Conservation (phyloP, 1,284 basidiomycete species). For the Coniferiporia weirii region DNA sequence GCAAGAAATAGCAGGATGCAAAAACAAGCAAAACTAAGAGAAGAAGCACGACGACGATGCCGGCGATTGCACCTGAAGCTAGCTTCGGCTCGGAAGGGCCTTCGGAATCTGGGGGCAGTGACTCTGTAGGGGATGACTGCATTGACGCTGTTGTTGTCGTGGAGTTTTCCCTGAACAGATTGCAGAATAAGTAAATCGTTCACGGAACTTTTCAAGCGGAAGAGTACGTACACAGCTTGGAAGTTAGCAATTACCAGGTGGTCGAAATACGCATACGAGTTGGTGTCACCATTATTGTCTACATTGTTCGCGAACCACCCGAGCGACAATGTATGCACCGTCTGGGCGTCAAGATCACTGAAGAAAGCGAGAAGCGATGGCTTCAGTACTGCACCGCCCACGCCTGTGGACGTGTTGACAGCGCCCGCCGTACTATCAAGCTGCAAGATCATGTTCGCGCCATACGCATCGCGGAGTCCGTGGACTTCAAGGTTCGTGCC, state of each 20-base stretch:
- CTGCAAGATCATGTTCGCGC: slow-evolving; percentile 15
- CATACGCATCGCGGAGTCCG: slow-evolving; percentile 8
- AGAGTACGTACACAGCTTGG: slow-evolving; percentile 7
- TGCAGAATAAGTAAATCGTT: background rate
- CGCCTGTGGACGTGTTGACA: slow-evolving; percentile 9
- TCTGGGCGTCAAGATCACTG: slow-evolving; percentile 2
- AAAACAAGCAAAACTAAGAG: background rate
- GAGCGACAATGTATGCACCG: slow-evolving; percentile 9
- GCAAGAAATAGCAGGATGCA: background rate
- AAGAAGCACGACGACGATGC: slow-evolving; percentile 1
- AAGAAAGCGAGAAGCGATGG: background rate
- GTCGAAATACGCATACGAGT: slow-evolving; percentile 11
- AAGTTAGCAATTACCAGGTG: slow-evolving; percentile 12
- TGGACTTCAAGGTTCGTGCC: slow-evolving; percentile 16
- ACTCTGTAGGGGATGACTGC: background rate
- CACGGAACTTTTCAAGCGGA: background rate
- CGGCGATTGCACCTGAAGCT: slow-evolving; percentile 1
- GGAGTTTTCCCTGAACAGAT: background rate
- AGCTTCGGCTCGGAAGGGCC: background rate
- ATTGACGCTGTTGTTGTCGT: background rate
- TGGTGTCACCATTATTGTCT: background rate
- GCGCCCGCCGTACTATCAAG: slow-evolving; percentile 5
- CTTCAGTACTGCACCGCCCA: background rate
- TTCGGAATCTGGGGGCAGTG: background rate
- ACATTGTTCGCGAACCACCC: slow-evolving; percentile 9